phyloP scores from a whole-genome alignment of 2,329 filamentous ascomycete genomes.

The Proliferodiscus dingleyae region DNA sequence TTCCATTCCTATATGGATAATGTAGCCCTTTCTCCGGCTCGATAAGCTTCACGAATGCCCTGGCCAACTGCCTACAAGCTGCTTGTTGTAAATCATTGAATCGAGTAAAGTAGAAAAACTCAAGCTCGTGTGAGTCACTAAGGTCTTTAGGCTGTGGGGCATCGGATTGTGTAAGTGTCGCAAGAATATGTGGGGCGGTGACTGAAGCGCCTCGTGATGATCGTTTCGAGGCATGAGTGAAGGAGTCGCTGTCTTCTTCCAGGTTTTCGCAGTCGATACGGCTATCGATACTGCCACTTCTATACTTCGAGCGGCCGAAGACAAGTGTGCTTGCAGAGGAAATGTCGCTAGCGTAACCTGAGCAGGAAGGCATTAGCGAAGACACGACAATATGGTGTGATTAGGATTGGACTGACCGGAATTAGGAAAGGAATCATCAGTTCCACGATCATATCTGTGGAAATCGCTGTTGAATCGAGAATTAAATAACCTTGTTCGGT shows the following conservation, averaged over 20 bases:
- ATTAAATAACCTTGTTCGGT: background rate
- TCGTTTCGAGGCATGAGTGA: too few relatives aligned
- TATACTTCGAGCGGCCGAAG: background rate
- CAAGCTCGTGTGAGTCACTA: background rate
- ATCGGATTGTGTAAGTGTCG: too few relatives aligned
- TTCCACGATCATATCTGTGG: background rate
- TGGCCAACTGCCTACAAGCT: background rate
- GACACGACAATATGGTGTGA: background rate
- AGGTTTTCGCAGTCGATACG: too few relatives aligned
- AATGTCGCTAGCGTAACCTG: background rate
- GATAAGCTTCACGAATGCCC: background rate
- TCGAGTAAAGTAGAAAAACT: background rate
- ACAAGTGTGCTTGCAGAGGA: background rate
- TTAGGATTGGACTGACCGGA: background rate
- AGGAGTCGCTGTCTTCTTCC: background rate
- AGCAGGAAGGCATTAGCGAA: background rate
- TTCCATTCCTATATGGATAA: too few relatives aligned
- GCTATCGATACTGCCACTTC: background rate
- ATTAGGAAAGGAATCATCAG: background rate
- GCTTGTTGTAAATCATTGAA: background rate
- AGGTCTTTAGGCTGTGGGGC: background rate
- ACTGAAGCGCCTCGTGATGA: too few relatives aligned
- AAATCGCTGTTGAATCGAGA: background rate
- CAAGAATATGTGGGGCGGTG: too few relatives aligned
- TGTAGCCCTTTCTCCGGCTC: background rate